Evolutionary conservation across 306 rosid genomes (phyloP).

Genomic region (Trifolium dubium): DNA sequence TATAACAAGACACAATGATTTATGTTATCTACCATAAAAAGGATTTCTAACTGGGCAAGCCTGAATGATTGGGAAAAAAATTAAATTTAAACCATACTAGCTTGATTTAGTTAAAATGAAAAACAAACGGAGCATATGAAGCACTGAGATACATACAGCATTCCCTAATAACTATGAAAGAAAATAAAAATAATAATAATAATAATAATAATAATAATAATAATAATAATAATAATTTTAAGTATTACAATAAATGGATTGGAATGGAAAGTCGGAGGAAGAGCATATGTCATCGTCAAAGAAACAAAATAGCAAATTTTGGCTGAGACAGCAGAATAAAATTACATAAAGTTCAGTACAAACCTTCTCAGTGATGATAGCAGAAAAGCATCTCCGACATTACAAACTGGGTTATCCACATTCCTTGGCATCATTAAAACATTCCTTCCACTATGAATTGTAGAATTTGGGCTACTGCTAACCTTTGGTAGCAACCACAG

Average conservation of each 20-base stretch:
- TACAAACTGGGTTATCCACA: constrained; percentile 75
- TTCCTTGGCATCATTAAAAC: constrained; percentile 62
- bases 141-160: neutral
- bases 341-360: constrained; percentile 12
- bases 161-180: neutral
- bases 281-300: neutral
- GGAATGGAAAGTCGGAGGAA: neutral
- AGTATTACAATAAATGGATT: constrained; percentile 7
- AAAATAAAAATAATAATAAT: neutral
- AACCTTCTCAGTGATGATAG: constrained; percentile 88
- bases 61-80: neutral
- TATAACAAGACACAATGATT: constrained; percentile 17
- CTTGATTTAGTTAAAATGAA: constrained; percentile 5
- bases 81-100: neutral
- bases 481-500: constrained; percentile 88
- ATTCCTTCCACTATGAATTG: constrained; percentile 73
- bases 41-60: neutral
- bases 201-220: too few species aligned
- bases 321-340: constrained; percentile 7
- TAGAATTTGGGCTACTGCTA: constrained; percentile 59
- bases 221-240: neutral
- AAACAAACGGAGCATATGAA: constrained; percentile 8
- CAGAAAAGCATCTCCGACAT: constrained; percentile 83
- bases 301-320: constrained; percentile 6
- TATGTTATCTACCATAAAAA: neutral